A percentile compares a stretch with the other conserved stretches of the same genome.
phyloP scores from a whole-genome alignment of 2,329 filamentous ascomycete species.

The Dothidotthia symphoricarpi region DNA sequence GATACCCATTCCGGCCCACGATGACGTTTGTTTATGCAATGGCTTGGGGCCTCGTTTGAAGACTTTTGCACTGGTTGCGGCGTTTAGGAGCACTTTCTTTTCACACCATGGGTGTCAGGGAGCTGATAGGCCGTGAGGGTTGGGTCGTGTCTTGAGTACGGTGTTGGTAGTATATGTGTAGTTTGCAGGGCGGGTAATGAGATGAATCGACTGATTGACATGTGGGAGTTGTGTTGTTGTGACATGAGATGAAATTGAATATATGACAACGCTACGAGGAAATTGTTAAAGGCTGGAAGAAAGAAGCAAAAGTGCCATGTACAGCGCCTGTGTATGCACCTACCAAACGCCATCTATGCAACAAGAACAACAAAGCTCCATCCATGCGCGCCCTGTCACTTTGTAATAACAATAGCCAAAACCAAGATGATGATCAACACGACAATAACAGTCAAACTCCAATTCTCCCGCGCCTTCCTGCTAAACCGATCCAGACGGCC shows the following conservation, averaged over 20 bases:
- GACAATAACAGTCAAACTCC: constrained; percentile 81
- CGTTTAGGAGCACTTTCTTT: constrained; percentile 14
- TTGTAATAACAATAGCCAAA: constrained; percentile 70
- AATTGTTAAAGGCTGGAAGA: too few relatives aligned
- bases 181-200: too few relatives aligned
- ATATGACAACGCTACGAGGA: too few relatives aligned
- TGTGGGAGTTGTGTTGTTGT: too few relatives aligned
- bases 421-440: constrained; percentile 77
- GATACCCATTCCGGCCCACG: constrained; percentile 29
- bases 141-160: too few relatives aligned
- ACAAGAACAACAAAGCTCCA: neutral
- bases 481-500: constrained; percentile 70
- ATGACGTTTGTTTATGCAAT: constrained; percentile 7
- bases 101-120: too few relatives aligned
- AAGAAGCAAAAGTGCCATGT: neutral
- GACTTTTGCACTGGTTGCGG: constrained; percentile 20
- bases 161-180: too few relatives aligned
- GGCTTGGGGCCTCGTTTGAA: constrained; percentile 4
- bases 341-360: constrained; percentile 9
- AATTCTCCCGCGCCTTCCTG: constrained; percentile 75
- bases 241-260: too few relatives aligned
- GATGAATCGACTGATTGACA: too few relatives aligned
- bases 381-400: constrained; percentile 13
- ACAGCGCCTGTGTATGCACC: neutral
- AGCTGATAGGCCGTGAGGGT: too few relatives aligned